Conservation (phyloP, 1,284 basidiomycete genomes). For the Puccinia horiana region DNA sequence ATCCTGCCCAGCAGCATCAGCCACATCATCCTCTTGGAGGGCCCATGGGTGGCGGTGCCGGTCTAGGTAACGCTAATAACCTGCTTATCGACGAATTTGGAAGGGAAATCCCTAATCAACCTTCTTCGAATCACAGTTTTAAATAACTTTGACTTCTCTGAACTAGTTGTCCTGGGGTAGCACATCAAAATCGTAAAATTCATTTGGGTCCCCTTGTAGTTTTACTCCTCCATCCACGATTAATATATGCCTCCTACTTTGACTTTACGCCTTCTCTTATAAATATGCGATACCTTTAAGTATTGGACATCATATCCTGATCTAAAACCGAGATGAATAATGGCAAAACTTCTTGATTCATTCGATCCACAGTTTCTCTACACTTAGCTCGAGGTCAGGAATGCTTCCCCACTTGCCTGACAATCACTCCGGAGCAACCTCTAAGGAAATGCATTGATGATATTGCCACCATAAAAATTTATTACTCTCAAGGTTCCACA, state of each 20-base stretch:
- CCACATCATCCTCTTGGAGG: neutral
- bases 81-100: slow-evolving; percentile 13
- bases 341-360: neutral
- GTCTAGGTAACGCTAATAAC: neutral
- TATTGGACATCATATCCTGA: neutral
- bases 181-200: neutral
- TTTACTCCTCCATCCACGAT: neutral
- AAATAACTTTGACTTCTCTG: neutral
- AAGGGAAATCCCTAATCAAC: slow-evolving; percentile 15
- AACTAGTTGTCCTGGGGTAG: neutral
- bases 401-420: neutral
- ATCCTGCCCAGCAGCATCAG: slow-evolving; percentile 1
- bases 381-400: neutral
- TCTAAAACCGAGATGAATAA: neutral
- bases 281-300: neutral
- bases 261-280: neutral
- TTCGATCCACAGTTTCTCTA: neutral
- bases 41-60: neutral
- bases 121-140: neutral
- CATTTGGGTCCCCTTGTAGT: neutral
- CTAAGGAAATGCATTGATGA: neutral
- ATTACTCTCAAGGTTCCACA: neutral
- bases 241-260: neutral
- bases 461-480: neutral
- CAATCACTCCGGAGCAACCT: neutral